phyloP scores from a whole-genome alignment of 2,329 filamentous ascomycete genomes.

The Colletotrichum euphorbiae region DNA sequence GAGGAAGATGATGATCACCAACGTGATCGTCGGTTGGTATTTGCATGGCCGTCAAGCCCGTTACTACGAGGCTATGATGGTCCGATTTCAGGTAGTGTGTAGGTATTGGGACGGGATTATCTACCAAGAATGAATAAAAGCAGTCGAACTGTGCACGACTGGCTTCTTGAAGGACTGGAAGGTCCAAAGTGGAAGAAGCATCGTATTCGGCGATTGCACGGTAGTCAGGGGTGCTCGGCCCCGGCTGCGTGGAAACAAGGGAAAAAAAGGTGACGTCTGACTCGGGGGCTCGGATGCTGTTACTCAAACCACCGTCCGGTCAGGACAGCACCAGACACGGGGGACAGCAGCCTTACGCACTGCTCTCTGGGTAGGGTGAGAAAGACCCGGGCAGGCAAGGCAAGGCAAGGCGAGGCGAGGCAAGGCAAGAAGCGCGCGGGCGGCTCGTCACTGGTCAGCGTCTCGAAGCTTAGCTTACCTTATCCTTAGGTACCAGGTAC shows the following conservation, averaged over 20 bases:
- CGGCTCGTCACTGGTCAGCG: slow-evolving; percentile 18
- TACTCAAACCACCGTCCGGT: background rate
- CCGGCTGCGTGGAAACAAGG: slow-evolving; percentile 10
- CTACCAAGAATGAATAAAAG: background rate
- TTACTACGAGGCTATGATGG: background rate
- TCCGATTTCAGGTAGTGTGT: background rate
- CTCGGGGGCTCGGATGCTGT: slow-evolving; percentile 18
- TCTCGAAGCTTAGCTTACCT: slow-evolving; percentile 4
- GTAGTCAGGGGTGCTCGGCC: background rate
- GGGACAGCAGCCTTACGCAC: slow-evolving; percentile 18
- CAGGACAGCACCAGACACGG: background rate
- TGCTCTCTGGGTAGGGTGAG: slow-evolving; percentile 15
- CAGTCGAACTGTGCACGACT: background rate
- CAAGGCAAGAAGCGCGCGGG: background rate
- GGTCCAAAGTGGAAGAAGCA: background rate
- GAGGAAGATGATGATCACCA: background rate
- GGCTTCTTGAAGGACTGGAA: background rate
- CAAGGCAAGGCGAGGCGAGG: background rate
- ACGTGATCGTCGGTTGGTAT: background rate
- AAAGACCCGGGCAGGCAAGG: slow-evolving; percentile 1
- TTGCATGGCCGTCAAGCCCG: background rate
- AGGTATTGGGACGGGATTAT: background rate
- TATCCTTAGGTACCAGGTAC: background rate
- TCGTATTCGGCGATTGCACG: slow-evolving; percentile 1
- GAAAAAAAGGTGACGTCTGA: slow-evolving; percentile 24